Evolutionary conservation across 176 grass and related monocot species (phyloP), one percentile per base, ranked within the genome.

Genomic region (Miscanthus lutarioriparius): DNA sequence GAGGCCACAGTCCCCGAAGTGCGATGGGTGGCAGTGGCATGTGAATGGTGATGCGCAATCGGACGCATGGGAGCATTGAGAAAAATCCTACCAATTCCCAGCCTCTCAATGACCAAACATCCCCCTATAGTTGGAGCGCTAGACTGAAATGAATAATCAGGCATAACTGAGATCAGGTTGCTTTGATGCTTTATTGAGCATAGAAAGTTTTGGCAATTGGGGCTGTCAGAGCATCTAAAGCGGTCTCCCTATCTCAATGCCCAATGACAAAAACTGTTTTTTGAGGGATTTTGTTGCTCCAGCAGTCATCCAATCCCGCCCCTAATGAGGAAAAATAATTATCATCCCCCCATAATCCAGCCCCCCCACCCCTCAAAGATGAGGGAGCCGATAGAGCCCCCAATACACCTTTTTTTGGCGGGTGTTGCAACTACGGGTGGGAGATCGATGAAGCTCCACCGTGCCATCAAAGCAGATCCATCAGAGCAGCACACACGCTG

Each of bases 141-240:
- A 67, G 35, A 85, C 33, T 62, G 8, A 53, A 20, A 39, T 20
- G 70, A 26, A 56, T 49, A 53, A 49, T 77, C 4, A 43, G 58
- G 68, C 13, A 67, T 51, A 27, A 17, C 20, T 86, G 26, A 53
- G 23, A 67, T 86, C 28, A 76, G 41, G 51, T 10, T 72, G 51
- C 39, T 64, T 64, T 89, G 72, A 89, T 86, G 43, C 33, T 72
- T 72, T 12, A 41, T 16, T 59, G 7, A 11, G n/a, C 53, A 76
- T 84, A 43, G 67, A 63, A 43, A 67, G 5, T 9, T 59, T 69
- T 54, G 23, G 10, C 25, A 86, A 65, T 72, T 44, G 10, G 33
- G 54, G 35, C 59, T 66, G 11, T 44, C 23, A 23, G 4, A 49
- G 48, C 48, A 51, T 51, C 48, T 51, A 15, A 15, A 51, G 15